A percentile compares a stretch with the other conserved stretches of the same genome.
phyloP scores from a whole-genome alignment of 805 yeast species.

The Yamadazyma phyllophila region DNA sequence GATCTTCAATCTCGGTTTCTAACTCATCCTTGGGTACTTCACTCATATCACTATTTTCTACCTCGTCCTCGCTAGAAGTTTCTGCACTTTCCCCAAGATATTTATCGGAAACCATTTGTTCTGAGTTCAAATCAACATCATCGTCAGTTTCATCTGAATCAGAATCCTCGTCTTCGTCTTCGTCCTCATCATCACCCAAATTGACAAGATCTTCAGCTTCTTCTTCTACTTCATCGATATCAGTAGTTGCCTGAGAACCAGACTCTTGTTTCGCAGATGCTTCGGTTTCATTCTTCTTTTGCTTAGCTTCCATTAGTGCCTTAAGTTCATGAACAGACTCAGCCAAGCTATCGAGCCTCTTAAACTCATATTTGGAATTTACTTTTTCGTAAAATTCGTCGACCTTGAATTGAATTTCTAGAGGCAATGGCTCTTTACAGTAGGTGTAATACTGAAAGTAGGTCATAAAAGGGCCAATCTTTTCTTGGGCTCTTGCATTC shows the following conservation, averaged over 20 bases:
- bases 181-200: conserved; percentile 21
- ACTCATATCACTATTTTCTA: conserved; percentile 13
- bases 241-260: conserved; percentile 3
- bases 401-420: conserved; percentile 57
- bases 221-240: conserved; percentile 14
- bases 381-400: conserved; percentile 38
- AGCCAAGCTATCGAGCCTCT: conserved; percentile 33
- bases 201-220: conserved; percentile 25
- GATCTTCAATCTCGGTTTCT: conserved; percentile 17
- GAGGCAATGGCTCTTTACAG: conserved; percentile 65
- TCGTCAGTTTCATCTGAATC: conserved; percentile 16
- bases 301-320: conserved; percentile 15
- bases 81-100: conserved; percentile 19
- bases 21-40: conserved; percentile 14
- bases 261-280: conserved; percentile 13
- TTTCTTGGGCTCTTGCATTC: conserved; percentile 8
- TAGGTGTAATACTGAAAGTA: conserved; percentile 71
- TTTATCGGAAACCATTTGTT: conserved; percentile 16
- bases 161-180: conserved; percentile 18
- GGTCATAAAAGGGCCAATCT: conserved; percentile 38
- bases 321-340: conserved; percentile 44
- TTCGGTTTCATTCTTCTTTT: conserved; percentile 7
- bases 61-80: conserved; percentile 21
- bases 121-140: conserved; percentile 4
- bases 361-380: conserved; percentile 27